Conservation (phyloP, 805 yeast species). For the Barnettozyma pratensis region DNA sequence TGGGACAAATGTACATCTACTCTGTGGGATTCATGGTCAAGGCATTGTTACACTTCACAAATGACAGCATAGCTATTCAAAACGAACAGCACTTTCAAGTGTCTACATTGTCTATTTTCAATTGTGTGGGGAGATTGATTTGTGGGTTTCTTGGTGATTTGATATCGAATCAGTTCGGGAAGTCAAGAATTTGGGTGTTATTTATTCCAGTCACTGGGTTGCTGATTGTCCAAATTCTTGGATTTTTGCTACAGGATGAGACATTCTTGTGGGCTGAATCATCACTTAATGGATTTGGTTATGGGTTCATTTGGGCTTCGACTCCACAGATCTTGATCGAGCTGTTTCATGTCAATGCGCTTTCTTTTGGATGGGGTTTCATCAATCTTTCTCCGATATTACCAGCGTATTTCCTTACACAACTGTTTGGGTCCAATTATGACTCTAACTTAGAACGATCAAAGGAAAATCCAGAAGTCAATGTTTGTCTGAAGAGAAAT, state of each 20-base stretch:
- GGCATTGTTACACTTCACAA: conserved; percentile 32
- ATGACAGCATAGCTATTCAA: conserved; percentile 32
- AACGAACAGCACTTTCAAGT: conserved; percentile 67
- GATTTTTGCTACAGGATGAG: conserved; percentile 31
- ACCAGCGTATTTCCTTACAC: conserved; percentile 55
- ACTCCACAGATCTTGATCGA: conserved; percentile 77
- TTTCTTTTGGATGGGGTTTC: conserved; percentile 72
- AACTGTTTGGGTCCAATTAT: conserved; percentile 57
- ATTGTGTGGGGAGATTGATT: conserved; percentile 59
- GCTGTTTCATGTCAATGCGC: conserved; percentile 60
- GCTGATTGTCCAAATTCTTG: conserved; percentile 46
- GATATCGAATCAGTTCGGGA: conserved; percentile 39
- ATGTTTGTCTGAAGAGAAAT: conserved; percentile 22
- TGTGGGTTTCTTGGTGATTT: conserved; percentile 64
- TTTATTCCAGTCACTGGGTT: conserved; percentile 46
- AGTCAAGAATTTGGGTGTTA: conserved; percentile 50
- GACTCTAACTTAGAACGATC: conserved; percentile 37
- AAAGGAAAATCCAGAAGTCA: conserved; percentile 11
- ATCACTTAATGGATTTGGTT: conserved; percentile 58
- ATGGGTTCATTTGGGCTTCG: conserved; percentile 68
- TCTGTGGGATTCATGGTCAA: conserved; percentile 67
- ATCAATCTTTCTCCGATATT: conserved; percentile 62
- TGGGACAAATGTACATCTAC: conserved; percentile 72
- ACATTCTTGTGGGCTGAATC: conserved; percentile 45
- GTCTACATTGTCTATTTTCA: conserved; percentile 60